phyloP scores from a whole-genome alignment of 768 basidiomycete species.

The Chalciporus piperatus region DNA sequence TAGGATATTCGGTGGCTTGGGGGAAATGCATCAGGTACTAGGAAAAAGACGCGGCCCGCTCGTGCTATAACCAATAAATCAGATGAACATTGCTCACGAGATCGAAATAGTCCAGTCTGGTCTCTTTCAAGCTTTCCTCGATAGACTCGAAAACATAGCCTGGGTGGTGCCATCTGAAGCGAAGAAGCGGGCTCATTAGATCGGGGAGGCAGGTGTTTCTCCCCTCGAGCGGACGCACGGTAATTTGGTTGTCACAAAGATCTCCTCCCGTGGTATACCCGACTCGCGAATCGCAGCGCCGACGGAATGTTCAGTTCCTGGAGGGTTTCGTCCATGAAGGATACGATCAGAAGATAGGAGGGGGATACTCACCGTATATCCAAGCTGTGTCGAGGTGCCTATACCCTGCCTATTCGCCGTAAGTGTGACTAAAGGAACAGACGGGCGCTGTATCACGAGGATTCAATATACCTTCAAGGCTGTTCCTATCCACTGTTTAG shows the following conservation, averaged over 20 bases:
- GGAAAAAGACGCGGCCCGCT: background rate
- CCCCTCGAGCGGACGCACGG: slow-evolving; percentile 19
- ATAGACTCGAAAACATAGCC: slow-evolving; percentile 40
- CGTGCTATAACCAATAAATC: background rate
- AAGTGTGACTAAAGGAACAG: background rate
- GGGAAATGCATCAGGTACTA: background rate
- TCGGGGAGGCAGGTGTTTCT: background rate
- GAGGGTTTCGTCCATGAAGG: background rate
- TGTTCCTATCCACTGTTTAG: background rate
- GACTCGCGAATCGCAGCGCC: slow-evolving; percentile 45
- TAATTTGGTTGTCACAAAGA: slow-evolving; percentile 52
- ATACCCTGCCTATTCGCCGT: background rate
- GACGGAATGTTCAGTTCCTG: slow-evolving; percentile 46
- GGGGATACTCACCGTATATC: background rate
- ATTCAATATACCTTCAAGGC: background rate
- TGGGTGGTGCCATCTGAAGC: slow-evolving; percentile 23
- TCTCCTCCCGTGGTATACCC: slow-evolving; percentile 40
- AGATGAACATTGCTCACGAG: slow-evolving; percentile 18
- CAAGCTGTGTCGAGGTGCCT: background rate
- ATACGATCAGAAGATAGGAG: background rate
- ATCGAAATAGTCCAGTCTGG: slow-evolving; percentile 48
- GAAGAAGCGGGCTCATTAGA: too few species aligned
- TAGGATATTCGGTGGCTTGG: background rate
- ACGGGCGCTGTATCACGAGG: background rate
- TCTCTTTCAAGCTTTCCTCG: slow-evolving; percentile 37